A percentile compares a stretch with the other conserved stretches of the same genome.
Evolutionary conservation across 2,329 filamentous ascomycete species (phyloP).

Genomic region (Chalara sp.): DNA sequence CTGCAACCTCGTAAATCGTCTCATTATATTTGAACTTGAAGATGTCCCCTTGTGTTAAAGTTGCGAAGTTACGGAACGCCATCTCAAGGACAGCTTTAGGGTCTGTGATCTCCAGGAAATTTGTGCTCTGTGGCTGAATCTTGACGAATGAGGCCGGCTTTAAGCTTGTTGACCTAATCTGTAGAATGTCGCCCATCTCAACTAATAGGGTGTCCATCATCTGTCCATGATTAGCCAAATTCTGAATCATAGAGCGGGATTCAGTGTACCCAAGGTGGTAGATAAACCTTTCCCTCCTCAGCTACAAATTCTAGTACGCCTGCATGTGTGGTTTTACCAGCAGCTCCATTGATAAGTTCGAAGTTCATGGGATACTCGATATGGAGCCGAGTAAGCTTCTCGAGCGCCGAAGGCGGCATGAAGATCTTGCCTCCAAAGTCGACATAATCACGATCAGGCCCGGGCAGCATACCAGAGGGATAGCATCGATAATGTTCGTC

Average conservation of each 20-base stretch:
- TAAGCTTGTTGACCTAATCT: slow-evolving; percentile 91
- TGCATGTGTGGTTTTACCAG: slow-evolving; percentile 75
- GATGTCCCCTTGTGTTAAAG: slow-evolving; percentile 84
- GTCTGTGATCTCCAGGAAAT: slow-evolving; percentile 94
- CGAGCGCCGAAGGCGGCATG: slow-evolving; percentile 88
- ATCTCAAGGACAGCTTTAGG: slow-evolving; percentile 96
- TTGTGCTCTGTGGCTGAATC: slow-evolving; percentile 85
- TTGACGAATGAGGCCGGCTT: slow-evolving; percentile 91
- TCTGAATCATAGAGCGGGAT: not conserved
- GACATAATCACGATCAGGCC: slow-evolving; percentile 78
- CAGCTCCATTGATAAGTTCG: slow-evolving; percentile 85
- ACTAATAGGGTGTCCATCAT: slow-evolving; percentile 89
- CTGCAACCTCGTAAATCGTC: slow-evolving; percentile 84
- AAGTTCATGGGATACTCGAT: slow-evolving; percentile 97
- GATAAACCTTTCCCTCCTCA: slow-evolving; percentile 92
- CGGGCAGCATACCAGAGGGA: slow-evolving; percentile 88
- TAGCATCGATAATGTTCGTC: slow-evolving; percentile 99
- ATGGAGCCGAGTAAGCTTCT: slow-evolving; percentile 92
- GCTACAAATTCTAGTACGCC: slow-evolving; percentile 97
- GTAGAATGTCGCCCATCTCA: slow-evolving; percentile 88
- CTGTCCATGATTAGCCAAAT: slow-evolving; percentile 35
- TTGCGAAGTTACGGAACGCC: slow-evolving; percentile 92
- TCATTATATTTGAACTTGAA: slow-evolving; percentile 98
- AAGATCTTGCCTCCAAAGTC: slow-evolving; percentile 98
- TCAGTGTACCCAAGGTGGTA: slow-evolving; percentile 78